Evolutionary conservation across 352 stramenopile species (phyloP), one percentile per base, ranked within the genome.

Genomic region (Pythium insidiosum): DNA sequence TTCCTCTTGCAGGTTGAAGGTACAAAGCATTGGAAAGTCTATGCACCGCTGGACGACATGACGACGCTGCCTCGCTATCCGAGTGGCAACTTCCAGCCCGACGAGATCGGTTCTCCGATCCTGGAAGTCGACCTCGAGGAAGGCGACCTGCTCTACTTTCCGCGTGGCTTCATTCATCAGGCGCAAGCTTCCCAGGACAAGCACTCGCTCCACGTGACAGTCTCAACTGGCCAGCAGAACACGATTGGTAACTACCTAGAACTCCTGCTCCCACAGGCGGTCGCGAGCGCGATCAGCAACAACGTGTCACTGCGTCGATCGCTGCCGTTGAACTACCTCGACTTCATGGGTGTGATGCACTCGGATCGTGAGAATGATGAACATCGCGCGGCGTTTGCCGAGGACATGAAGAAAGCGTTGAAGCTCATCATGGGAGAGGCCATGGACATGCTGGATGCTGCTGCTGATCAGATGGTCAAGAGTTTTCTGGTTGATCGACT

Each of bases 1-100:
- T 98, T 98, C 57, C 70, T 98, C 50, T 51, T 98, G 21, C 94
- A 98, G 56, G 54, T 68, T 3, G 88, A 98, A 70, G 95, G 93
- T 28, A 82, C 56, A 16, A 98, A 98, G 58, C 67, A 89, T 52
- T 98, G 94, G 92, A 95, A 93, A 44, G 71, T 96, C 29, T 96
- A 96, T 48, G 40, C 69, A 30, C 77, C 76, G 9, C 43, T 84
- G 35, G 63, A 68, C 19, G 70, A 81, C 0, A 57, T 52, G 10
- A 53, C 66, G 16, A 82, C 73, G 40, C 57, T 94, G 34, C 75
- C 84, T 0, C 59, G 79, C 1, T 68, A 68, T 48, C 71, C 75
- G 22, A 91, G 76, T 56, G 73, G 68, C 23, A 88, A 95, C 58
- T 92, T 85, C 51, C 57, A 63, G 22, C 61, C 68, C 0, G 75